Base-by-base conservation (phyloP, 352 stramenopile species). In the Globisporangium carolinianum region DNA sequence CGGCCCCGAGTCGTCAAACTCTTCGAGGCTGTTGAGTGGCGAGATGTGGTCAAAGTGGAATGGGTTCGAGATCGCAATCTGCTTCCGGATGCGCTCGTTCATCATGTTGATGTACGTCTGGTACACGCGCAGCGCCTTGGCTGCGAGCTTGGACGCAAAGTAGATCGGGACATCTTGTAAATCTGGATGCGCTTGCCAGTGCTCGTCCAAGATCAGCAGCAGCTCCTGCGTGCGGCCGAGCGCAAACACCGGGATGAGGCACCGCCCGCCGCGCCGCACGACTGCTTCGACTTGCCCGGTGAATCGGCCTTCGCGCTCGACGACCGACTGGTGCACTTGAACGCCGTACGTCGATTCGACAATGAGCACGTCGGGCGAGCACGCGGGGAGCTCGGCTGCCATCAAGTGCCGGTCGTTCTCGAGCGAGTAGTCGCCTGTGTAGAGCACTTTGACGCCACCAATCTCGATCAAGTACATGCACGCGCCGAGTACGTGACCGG, bases 61-160 rank as follows among this genome's bases (percentile, higher is more conserved):
- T 18, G 97, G 97, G 73, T 99, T 99, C 48, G 85, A 95, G 45
- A 99, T 91, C 53, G 98, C 95, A 76, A 99, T 99, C 72, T 98
- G 95, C 67, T 96, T 95, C 51, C 87, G 84, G 49, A 96, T 98
- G 58, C 97, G 86, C 7, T 96, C 87, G 77, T 99, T 99, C 97
- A 99, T 99, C 95, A 99, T 99, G 71, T 99, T 99, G 57, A 99
- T 98, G 74, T 99, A 99, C 15, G 96, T 99, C 70, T 99, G 95
- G 83, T 99, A 99, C 18, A 99, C 95, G 41, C 97, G 83, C 62
- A 99, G 72, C 5, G 96, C 95, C 63, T 98, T 95, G 18, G 83
- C 92, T 7, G 97, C 97, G 50, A 99, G 69, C 55, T 98, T 98
- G 41, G 92, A 98, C 5, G 96, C 96, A 81, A 99, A 99, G 72